phyloP scores from a whole-genome alignment of 306 rosid genomes.

The Prunus mira region DNA sequence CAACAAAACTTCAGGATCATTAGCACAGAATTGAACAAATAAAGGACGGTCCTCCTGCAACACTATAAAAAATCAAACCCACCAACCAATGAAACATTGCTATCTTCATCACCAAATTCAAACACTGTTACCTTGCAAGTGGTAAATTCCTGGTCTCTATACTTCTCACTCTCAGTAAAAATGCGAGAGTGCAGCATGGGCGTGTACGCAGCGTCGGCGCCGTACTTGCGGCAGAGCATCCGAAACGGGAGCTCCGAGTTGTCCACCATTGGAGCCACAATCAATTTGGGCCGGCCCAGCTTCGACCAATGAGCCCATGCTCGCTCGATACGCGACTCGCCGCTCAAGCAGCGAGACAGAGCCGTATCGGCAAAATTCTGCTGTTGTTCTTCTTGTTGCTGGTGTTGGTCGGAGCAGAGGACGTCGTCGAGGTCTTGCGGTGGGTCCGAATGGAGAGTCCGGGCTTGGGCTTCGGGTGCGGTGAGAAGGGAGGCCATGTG shows the following conservation, averaged over 20 bases:
- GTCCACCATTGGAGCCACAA: conserved; percentile 97
- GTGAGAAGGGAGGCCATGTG: conserved; percentile 43
- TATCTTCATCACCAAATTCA: neutral
- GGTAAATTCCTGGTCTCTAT: conserved; percentile 77
- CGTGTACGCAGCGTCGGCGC: conserved; percentile 63
- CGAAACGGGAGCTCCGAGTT: conserved; percentile 93
- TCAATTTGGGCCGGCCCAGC: conserved; percentile 71
- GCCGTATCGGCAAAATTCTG: neutral
- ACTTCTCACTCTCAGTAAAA: conserved; percentile 69
- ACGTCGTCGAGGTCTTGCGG: conserved; percentile 35
- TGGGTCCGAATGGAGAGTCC: conserved; percentile 19
- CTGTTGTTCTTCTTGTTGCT: neutral
- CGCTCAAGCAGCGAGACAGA: conserved; percentile 30
- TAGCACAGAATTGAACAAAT: conserved; percentile 95
- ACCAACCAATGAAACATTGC: neutral
- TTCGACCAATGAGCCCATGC: conserved; percentile 94
- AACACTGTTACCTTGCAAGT: conserved; percentile 56
- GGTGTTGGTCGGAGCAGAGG: conserved; percentile 35
- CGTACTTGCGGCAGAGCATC: conserved; percentile 87
- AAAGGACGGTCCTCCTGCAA: conserved; percentile 78
- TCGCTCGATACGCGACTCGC: conserved; percentile 52
- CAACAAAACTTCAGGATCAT: conserved; percentile 69
- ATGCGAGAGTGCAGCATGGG: conserved; percentile 62
- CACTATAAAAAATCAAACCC: neutral
- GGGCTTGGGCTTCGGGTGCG: conserved; percentile 10